phyloP scores from a whole-genome alignment of 306 rosid species.

The Carpinus viminea region DNA sequence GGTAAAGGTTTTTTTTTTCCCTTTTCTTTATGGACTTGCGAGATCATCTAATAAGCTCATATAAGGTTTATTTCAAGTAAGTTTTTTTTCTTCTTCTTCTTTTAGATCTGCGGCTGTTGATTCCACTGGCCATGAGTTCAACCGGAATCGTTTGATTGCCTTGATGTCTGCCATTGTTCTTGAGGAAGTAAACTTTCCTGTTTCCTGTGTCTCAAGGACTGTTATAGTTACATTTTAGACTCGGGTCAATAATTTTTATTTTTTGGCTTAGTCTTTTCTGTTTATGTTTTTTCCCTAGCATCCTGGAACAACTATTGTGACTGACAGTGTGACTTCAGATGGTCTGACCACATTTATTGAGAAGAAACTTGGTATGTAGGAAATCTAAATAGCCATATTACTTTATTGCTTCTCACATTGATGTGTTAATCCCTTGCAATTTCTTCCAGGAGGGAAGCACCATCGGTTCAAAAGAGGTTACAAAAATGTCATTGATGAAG shows the following conservation, averaged over 20 bases:
- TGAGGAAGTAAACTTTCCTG: slow-evolving; percentile 65
- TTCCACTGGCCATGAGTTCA: slow-evolving; percentile 78
- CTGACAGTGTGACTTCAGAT: slow-evolving; percentile 98
- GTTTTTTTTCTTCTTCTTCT: slow-evolving; percentile 15
- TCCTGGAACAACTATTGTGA: slow-evolving; percentile 93
- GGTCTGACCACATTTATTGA: slow-evolving; percentile 91
- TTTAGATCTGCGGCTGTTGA: slow-evolving; percentile 99
- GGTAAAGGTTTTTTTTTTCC: slow-evolving; percentile 43
- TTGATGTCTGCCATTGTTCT: slow-evolving; percentile 94
- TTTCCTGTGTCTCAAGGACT: slow-evolving; percentile 17
- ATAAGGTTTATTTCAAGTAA: slow-evolving; percentile 22
- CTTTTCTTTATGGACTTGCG: slow-evolving; percentile 19
- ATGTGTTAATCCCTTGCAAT: slow-evolving; percentile 16
- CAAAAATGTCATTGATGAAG: slow-evolving; percentile 97
- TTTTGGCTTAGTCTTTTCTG: slow-evolving; percentile 11
- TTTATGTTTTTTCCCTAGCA: slow-evolving; percentile 48
- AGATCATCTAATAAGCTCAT: not conserved
- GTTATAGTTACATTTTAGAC: slow-evolving; percentile 11
- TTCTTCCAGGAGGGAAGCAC: slow-evolving; percentile 80
- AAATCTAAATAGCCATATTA: slow-evolving; percentile 21
- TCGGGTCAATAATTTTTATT: not conserved
- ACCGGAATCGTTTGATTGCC: slow-evolving; percentile 91
- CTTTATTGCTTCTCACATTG: not conserved
- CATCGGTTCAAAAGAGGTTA: slow-evolving; percentile 97
- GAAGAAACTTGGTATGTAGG: slow-evolving; percentile 78